Evolutionary conservation across 495 filamentous ascomycete genomes (phyloP).

Genomic region (Chaetomium fimeti): DNA sequence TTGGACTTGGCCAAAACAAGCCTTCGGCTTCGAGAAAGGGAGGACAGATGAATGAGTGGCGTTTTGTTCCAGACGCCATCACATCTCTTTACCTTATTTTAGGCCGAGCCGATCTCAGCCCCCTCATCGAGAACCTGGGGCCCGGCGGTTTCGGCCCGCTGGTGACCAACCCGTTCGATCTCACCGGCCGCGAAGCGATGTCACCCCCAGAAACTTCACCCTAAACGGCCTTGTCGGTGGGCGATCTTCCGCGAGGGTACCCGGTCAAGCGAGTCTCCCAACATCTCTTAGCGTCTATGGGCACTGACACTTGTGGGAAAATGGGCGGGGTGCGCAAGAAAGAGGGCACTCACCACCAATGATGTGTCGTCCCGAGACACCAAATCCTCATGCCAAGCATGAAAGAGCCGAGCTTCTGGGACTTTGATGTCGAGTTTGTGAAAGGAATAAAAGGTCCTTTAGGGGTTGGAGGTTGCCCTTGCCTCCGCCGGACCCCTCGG

Average conservation of each 20-base stretch:
- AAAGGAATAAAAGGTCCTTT: too few relatives aligned
- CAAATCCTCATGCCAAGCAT: constrained; percentile 1
- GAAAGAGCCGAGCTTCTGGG: background rate
- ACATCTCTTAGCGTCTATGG: background rate
- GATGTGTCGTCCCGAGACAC: background rate
- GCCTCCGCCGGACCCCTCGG: too few relatives aligned
- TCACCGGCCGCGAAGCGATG: background rate
- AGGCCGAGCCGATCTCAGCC: too few relatives aligned
- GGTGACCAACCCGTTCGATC: too few relatives aligned
- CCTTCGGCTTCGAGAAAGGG: too few relatives aligned
- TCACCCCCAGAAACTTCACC: background rate
- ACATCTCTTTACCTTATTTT: too few relatives aligned
- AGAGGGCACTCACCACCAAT: background rate
- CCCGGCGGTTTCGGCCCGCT: too few relatives aligned
- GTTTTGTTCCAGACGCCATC: too few relatives aligned
- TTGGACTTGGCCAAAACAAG: too few relatives aligned
- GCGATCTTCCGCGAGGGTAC: background rate
- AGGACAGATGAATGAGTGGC: too few relatives aligned
- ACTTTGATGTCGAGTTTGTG: background rate
- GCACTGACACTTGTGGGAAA: background rate
- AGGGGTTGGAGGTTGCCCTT: too few relatives aligned
- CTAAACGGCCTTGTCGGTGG: background rate
- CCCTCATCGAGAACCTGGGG: too few relatives aligned
- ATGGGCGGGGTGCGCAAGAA: background rate
- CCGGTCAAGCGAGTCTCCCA: background rate